Evolutionary conservation across 2,329 filamentous ascomycete genomes (phyloP).

Genomic region (Trichoderma oligosporum): DNA sequence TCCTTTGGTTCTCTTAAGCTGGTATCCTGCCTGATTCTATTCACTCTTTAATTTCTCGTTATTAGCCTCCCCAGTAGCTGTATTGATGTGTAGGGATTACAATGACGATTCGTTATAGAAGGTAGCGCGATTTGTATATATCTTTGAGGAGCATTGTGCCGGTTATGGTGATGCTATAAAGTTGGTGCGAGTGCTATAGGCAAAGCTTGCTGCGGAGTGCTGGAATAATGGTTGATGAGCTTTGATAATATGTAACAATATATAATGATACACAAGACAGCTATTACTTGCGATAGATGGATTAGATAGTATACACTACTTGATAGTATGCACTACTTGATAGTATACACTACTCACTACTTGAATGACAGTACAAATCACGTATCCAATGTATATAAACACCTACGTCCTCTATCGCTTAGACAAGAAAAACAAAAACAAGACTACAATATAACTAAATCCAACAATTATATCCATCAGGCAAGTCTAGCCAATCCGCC

Average conservation of each 20-base stretch:
- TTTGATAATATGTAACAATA: neutral
- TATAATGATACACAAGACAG: neutral
- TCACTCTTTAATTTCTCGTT: constrained; percentile 28
- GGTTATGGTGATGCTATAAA: constrained; percentile 5
- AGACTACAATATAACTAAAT: neutral
- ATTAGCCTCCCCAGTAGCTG: constrained; percentile 23
- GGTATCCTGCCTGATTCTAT: constrained; percentile 28
- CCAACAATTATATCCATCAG: too few species aligned
- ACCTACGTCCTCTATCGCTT: constrained; percentile 2
- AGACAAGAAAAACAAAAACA: neutral
- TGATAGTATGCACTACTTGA: too few species aligned
- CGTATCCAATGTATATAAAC: too few species aligned
- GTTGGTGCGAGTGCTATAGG: constrained; percentile 6
- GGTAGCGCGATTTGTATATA: constrained; percentile 48
- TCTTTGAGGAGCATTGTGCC: constrained; percentile 26
- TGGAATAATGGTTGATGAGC: neutral
- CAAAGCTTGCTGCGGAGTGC: neutral
- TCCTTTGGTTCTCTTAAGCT: constrained; percentile 25
- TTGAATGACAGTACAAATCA: too few species aligned
- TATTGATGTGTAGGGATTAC: constrained; percentile 53
- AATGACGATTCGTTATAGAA: constrained; percentile 44
- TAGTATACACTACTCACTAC: too few species aligned
- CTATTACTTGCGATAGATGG: neutral
- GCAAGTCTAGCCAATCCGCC: neutral
- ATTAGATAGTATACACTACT: neutral